Evolutionary conservation across 495 filamentous ascomycete genomes (phyloP).

Genomic region (Gamarada debralockiae): DNA sequence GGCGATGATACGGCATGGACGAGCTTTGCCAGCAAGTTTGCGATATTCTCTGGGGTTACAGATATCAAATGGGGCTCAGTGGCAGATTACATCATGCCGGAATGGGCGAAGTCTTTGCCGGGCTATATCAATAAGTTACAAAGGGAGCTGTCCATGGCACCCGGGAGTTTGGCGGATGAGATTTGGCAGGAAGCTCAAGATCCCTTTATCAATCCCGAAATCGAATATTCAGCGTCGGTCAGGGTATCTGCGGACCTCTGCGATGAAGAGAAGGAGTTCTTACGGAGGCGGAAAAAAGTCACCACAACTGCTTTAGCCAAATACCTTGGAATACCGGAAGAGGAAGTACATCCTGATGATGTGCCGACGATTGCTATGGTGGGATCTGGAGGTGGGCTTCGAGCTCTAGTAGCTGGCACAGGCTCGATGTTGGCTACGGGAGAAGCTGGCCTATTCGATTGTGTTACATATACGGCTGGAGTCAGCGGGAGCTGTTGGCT

Average conservation of each 20-base stretch:
- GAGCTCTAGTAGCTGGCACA: conserved; percentile 84
- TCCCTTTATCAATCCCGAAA: conserved; percentile 78
- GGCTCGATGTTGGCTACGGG: conserved; percentile 77
- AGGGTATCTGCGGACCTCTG: conserved; percentile 82
- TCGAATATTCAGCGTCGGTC: conserved; percentile 71
- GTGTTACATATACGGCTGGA: conserved; percentile 88
- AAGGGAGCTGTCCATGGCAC: conserved; percentile 77
- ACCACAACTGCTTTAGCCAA: conserved; percentile 68
- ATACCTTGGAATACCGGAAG: conserved; percentile 72
- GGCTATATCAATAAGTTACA: conserved; percentile 80
- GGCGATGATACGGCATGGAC: conserved; percentile 48
- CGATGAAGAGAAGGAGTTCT: conserved; percentile 72
- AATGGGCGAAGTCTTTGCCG: conserved; percentile 76
- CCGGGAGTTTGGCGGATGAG: conserved; percentile 82
- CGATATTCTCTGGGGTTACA: conserved; percentile 48
- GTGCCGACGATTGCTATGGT: conserved; percentile 90
- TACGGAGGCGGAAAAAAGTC: conserved; percentile 57
- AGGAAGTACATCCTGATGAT: conserved; percentile 87
- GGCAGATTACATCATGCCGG: conserved; percentile 67
- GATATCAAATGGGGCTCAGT: conserved; percentile 56
- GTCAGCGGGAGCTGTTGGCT: conserved; percentile 96
- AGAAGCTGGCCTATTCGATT: conserved; percentile 87
- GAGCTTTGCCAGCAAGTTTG: conserved; percentile 54
- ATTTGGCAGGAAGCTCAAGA: conserved; percentile 92
- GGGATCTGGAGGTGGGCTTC: conserved; percentile 85